phyloP scores from a whole-genome alignment of 768 basidiomycete species.

The Boletales sp. region DNA sequence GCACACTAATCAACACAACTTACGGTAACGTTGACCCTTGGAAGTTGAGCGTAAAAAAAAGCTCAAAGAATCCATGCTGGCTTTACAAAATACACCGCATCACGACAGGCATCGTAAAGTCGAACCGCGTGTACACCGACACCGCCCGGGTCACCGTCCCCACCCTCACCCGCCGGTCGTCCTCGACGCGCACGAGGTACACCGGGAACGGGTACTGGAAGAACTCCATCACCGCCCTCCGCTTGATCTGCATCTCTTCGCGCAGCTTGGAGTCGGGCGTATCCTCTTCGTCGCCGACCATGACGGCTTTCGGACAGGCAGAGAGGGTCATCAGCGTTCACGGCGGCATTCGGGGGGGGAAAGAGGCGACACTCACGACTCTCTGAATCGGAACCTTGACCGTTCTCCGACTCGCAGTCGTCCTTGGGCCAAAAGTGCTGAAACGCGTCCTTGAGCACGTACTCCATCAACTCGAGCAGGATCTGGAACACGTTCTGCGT shows the following conservation, averaged over 20 bases:
- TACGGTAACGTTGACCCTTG: too few relatives aligned
- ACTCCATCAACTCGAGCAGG: constrained; percentile 15
- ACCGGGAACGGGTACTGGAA: constrained; percentile 14
- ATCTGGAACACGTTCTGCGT: constrained; percentile 14
- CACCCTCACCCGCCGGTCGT: constrained; percentile 15
- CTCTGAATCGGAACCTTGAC: too few relatives aligned
- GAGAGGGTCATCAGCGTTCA: too few relatives aligned
- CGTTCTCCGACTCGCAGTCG: neutral
- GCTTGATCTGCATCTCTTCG: constrained; percentile 14
- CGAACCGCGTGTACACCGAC: constrained; percentile 10
- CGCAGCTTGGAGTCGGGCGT: constrained; percentile 5
- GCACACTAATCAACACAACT: too few relatives aligned
- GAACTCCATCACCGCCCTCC: constrained; percentile 13
- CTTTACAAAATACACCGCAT: constrained; percentile 13
- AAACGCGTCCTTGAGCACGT: constrained; percentile 3
- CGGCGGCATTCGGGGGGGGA: too few relatives aligned
- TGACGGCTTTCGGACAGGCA: neutral
- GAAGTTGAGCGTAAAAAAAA: too few relatives aligned
- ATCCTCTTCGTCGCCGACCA: neutral
- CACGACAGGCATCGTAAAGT: constrained; percentile 16
- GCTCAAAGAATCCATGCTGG: too few relatives aligned
- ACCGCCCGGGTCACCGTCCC: constrained; percentile 9
- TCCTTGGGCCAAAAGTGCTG: neutral
- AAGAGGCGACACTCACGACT: too few relatives aligned
- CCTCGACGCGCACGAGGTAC: constrained; percentile 15